Conservation (phyloP, 768 basidiomycete genomes). For the Hemileccinum rubropunctum region DNA sequence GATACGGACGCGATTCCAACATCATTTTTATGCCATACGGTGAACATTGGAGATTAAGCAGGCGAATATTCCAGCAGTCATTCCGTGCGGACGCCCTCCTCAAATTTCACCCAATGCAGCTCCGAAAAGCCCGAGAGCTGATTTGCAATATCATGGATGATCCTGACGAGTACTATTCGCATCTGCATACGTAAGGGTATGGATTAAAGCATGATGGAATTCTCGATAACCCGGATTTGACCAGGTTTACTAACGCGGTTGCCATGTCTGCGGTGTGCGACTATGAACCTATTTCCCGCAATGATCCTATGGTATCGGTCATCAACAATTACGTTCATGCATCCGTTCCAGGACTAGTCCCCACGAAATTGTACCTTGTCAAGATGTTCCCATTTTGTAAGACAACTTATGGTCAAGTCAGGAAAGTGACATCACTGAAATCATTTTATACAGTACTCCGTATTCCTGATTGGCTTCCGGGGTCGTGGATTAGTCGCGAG, state of each 20-base stretch:
- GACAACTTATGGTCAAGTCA: neutral
- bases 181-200: conserved; percentile 2
- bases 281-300: too few relatives aligned
- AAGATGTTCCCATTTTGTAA: conserved; percentile 14
- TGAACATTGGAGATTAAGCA: neutral
- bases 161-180: neutral
- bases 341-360: neutral
- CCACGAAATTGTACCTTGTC: conserved; percentile 1
- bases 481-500: conserved; percentile 36
- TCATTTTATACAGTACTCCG: conserved; percentile 1
- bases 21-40: neutral
- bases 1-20: neutral
- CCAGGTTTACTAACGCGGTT: too few relatives aligned
- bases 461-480: conserved; percentile 37
- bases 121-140: neutral
- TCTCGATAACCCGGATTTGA: neutral
- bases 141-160: neutral
- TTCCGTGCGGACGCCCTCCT: neutral
- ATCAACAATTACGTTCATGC: neutral
- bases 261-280: too few relatives aligned
- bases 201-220: too few relatives aligned
- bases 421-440: too few relatives aligned
- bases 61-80: conserved; percentile 3
- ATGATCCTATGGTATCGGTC: too few relatives aligned
- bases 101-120: neutral